phyloP scores from a whole-genome alignment of 768 basidiomycete genomes.

The Cyclocybe cylindracea region DNA sequence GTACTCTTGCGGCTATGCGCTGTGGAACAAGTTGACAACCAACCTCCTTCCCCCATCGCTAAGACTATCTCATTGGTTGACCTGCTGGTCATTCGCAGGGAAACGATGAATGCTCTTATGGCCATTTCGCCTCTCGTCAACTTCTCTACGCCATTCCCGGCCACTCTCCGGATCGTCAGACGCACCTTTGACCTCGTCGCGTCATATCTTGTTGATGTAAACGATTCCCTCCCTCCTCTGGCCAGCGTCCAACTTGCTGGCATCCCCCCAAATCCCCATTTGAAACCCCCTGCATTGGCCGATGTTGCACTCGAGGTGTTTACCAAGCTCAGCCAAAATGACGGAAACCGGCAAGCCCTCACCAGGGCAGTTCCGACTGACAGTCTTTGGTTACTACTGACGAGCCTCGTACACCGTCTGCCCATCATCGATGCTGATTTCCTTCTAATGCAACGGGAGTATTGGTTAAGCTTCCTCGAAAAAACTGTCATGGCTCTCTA shows the following conservation, averaged over 20 bases:
- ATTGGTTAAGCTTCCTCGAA: constrained; percentile 80
- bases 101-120: constrained; percentile 69
- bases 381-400: constrained; percentile 64
- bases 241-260: constrained; percentile 58
- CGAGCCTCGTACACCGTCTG: constrained; percentile 77
- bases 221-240: constrained; percentile 65
- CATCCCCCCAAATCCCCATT: constrained; percentile 35
- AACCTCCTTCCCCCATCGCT: constrained; percentile 46
- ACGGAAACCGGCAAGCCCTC: constrained; percentile 77
- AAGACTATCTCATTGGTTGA: constrained; percentile 70
- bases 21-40: constrained; percentile 37
- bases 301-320: constrained; percentile 86
- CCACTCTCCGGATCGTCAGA: constrained; percentile 49
- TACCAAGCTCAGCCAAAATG: constrained; percentile 73
- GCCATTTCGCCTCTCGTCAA: constrained; percentile 57
- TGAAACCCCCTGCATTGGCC: constrained; percentile 59
- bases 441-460: constrained; percentile 58
- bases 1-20: constrained; percentile 70
- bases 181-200: constrained; percentile 68
- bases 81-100: constrained; percentile 72
- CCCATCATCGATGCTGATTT: constrained; percentile 81
- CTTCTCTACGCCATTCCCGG: constrained; percentile 45
- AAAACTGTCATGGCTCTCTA: constrained; percentile 83
- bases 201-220: constrained; percentile 73
- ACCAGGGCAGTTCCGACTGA: constrained; percentile 57